phyloP scores from a whole-genome alignment of 345 rosid species.

The Brassica carinata region DNA sequence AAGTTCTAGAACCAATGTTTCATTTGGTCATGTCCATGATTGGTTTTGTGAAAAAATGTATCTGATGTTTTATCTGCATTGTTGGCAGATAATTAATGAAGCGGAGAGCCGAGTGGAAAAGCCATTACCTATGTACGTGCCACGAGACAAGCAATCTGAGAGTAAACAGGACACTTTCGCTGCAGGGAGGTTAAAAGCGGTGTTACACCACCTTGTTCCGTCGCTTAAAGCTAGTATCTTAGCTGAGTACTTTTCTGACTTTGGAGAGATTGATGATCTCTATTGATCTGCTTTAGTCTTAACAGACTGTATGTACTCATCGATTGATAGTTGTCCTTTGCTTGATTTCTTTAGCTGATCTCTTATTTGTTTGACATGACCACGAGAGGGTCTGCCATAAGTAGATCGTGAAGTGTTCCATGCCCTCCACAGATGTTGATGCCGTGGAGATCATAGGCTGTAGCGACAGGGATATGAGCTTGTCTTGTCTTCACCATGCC shows the following conservation, averaged over 20 bases:
- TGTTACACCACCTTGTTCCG: conserved; percentile 82
- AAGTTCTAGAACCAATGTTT: background rate
- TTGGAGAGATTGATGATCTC: conserved; percentile 79
- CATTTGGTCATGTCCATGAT: background rate
- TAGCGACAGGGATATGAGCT: too few species aligned
- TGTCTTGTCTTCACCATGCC: too few species aligned
- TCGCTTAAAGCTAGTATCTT: conserved; percentile 80
- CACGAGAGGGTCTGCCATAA: too few species aligned
- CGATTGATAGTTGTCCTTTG: too few species aligned
- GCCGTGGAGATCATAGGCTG: too few species aligned
- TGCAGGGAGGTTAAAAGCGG: conserved; percentile 73
- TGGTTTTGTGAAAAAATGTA: background rate
- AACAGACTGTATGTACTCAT: too few species aligned
- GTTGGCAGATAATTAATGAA: background rate
- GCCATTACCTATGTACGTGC: conserved; percentile 88
- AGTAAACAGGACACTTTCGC: conserved; percentile 64
- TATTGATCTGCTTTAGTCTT: conserved; percentile 28
- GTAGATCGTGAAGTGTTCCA: too few species aligned
- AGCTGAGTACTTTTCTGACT: conserved; percentile 60
- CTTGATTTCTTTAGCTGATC: too few species aligned
- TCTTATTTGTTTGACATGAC: too few species aligned
- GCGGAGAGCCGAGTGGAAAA: conserved; percentile 79
- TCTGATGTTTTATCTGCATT: background rate
- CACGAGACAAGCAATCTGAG: conserved; percentile 94
- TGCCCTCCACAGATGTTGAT: too few species aligned